Base-by-base conservation (phyloP, 495 filamentous ascomycete species). In the Trichoderma orchidacearum region DNA sequence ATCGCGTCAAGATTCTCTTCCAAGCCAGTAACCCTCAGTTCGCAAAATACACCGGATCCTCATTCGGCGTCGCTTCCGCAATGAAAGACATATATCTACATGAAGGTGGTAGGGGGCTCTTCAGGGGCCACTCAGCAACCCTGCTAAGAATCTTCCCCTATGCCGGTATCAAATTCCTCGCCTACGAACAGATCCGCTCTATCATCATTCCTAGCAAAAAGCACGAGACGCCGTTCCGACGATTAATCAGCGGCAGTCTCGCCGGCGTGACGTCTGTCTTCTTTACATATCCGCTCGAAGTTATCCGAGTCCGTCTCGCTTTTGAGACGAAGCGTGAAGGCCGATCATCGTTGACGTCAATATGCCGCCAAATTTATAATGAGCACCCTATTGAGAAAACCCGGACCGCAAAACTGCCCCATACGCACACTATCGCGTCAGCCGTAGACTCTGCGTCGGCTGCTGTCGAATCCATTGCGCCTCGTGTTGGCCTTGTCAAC, bases 1-100 rank as follows among this genome's bases (percentile, higher is more conserved):
- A 98, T 73, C 85, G 93, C 45, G 93, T 98, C 65, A 98, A 98
- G 69, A 98, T 98, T 66, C 85, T 98, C 53, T 97, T 98, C 75
- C 93, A 98, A 71, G 85, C 93, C 54, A 87, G 86, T 57, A 96
- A 90, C 65, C 93, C 93, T 4, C 85, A 94, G 62, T 98, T 95
- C 67, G 76, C 84, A 29, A 95, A 93, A 71, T 97, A 97, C 67
- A 82, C 86, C 0, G 87, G 90, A 36, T 87, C 82, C 32, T 96
- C 90, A 89, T 76, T 77, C 58, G 93, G 93, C 29, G 79, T 93
- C 11, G 75, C 79, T 3, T 70, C 74, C 30, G 92, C 93, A 8
- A 84, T 97, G 61, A 78, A 78, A 56, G 88, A 90, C 59, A 97
- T 98, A 62, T 89, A 90, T 54, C 72, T 68, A 7, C 69, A 77